phyloP scores from a whole-genome alignment of 2,329 filamentous ascomycete genomes.

The Colletotrichum higginsianum region DNA sequence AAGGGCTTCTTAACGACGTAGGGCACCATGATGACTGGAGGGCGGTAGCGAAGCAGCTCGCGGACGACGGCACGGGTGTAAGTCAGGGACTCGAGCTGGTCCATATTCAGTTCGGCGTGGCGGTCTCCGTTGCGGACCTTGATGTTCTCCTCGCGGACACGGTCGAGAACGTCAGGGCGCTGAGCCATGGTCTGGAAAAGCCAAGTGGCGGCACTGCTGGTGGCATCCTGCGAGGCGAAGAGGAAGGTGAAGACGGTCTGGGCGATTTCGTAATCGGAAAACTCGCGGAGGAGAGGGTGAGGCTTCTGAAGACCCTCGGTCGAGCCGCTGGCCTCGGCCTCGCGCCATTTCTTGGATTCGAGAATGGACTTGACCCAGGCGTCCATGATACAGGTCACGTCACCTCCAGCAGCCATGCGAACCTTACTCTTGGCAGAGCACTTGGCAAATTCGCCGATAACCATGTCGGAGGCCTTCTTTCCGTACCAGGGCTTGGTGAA shows the following conservation, averaged over 20 bases:
- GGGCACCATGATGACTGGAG: constrained; percentile 97
- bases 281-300: constrained; percentile 84
- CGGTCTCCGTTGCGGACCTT: constrained; percentile 81
- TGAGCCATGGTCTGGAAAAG: constrained; percentile 95
- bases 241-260: constrained; percentile 97
- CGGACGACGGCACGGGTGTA: constrained; percentile 95
- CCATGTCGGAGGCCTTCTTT: constrained; percentile 95
- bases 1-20: constrained; percentile 96
- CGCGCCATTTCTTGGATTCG: constrained; percentile 85
- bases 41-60: constrained; percentile 92
- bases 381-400: constrained; percentile 94
- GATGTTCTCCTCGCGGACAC: constrained; percentile 92
- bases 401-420: constrained; percentile 89
- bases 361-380: constrained; percentile 93
- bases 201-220: constrained; percentile 94
- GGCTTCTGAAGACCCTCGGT: constrained; percentile 85
- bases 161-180: constrained; percentile 91
- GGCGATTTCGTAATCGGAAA: constrained; percentile 91
- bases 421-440: constrained; percentile 95
- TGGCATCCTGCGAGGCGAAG: constrained; percentile 97
- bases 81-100: constrained; percentile 88
- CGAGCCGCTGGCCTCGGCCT: constrained; percentile 81
- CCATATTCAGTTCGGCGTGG: constrained; percentile 80
- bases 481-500: constrained; percentile 98
- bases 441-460: constrained; percentile 88